phyloP scores from a whole-genome alignment of 192 early-diverging fungal species.

The Gamsiella multidivaricata region DNA sequence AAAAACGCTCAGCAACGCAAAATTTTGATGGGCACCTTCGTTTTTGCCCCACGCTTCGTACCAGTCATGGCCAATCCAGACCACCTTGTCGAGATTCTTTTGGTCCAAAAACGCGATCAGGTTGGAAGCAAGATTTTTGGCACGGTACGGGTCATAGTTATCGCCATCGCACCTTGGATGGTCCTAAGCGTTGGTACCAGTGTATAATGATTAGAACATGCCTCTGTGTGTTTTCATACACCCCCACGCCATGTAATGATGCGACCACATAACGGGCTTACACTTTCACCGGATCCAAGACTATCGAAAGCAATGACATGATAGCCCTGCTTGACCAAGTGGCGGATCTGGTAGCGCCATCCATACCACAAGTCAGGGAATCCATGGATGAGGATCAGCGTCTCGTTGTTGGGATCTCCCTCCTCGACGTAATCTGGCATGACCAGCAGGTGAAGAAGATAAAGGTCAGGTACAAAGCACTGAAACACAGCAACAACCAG shows the following conservation, averaged over 20 bases:
- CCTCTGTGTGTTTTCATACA: too few species aligned
- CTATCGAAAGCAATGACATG: constrained; percentile 63
- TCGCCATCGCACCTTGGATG: constrained; percentile 51
- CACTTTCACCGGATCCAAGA: constrained; percentile 62
- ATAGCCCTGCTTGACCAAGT: constrained; percentile 59
- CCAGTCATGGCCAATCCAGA: constrained; percentile 78
- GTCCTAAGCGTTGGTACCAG: too few species aligned
- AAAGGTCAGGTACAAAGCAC: too few species aligned
- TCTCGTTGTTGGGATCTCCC: neutral
- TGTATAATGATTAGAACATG: too few species aligned
- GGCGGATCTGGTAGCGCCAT: constrained; percentile 57
- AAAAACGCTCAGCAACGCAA: neutral
- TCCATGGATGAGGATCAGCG: constrained; percentile 2
- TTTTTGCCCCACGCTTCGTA: too few species aligned
- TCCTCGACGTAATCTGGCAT: neutral
- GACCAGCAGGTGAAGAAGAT: too few species aligned
- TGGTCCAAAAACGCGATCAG: constrained; percentile 68
- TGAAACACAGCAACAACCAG: too few species aligned
- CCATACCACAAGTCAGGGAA: constrained; percentile 53
- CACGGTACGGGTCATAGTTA: constrained; percentile 55
- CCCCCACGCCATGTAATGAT: too few species aligned
- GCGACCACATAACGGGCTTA: neutral
- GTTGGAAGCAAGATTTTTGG: constrained; percentile 63
- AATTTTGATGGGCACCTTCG: too few species aligned
- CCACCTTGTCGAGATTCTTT: constrained; percentile 59